Evolutionary conservation across 2,329 filamentous ascomycete species (phyloP).

Genomic region (Colletotrichum cordylinicola): DNA sequence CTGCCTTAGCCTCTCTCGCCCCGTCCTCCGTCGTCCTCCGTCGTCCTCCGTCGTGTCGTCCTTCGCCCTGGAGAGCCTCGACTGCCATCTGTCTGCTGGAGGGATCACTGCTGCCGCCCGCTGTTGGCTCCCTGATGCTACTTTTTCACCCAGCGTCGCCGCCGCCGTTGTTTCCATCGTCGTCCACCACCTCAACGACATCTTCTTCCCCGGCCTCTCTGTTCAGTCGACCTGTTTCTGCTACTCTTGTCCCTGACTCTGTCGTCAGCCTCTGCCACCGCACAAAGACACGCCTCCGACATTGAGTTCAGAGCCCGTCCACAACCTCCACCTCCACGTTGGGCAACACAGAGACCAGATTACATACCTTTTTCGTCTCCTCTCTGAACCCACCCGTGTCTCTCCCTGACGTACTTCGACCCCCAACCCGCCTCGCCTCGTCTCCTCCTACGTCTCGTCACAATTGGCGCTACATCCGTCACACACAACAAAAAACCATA

Average conservation of each 20-base stretch:
- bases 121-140: not conserved
- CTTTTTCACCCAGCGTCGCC: not conserved
- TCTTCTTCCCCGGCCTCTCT: not conserved
- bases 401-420: conserved; percentile 4
- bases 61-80: not conserved
- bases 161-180: not conserved
- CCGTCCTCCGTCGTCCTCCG: not conserved
- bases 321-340: conserved; percentile 1
- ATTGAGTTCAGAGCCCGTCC: not conserved
- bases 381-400: not conserved
- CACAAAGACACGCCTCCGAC: not conserved
- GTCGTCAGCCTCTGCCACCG: not conserved
- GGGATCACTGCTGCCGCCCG: not conserved
- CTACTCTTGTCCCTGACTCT: not conserved
- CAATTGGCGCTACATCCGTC: conserved; percentile 4
- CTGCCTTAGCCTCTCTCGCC: not conserved
- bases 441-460: not conserved
- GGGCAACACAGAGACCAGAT: not conserved
- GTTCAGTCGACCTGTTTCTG: not conserved
- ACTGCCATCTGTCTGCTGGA: not conserved
- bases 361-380: not conserved
- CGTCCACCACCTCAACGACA: not conserved
- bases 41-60: not conserved
- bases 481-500: conserved; percentile 5
- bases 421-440: not conserved